phyloP scores from a whole-genome alignment of 345 rosid genomes.

The Erodium maritimum region DNA sequence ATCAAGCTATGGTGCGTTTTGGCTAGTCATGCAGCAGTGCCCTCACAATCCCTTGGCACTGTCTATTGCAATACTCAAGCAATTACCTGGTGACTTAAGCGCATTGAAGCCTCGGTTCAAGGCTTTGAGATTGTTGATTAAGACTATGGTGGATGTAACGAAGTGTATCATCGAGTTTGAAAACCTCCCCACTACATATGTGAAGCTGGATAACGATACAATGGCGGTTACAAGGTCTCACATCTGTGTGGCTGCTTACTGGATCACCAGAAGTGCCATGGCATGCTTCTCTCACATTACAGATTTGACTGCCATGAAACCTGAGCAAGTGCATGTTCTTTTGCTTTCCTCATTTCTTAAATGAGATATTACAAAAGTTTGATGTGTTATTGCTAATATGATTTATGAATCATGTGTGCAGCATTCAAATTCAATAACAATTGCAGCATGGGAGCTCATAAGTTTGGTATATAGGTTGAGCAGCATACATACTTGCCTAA shows the following conservation, averaged over 20 bases:
- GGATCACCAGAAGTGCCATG: constrained; percentile 48
- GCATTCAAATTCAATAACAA: constrained; percentile 24
- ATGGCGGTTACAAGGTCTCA: constrained; percentile 30
- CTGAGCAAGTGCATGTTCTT: constrained; percentile 53
- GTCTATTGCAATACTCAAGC: constrained; percentile 45
- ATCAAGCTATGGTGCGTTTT: constrained; percentile 44
- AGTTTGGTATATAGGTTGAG: constrained; percentile 41
- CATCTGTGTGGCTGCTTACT: constrained; percentile 47
- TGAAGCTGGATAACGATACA: constrained; percentile 24
- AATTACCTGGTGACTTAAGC: constrained; percentile 29
- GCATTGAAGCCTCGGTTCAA: constrained; percentile 34
- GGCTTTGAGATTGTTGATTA: constrained; percentile 37
- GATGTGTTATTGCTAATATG: not conserved
- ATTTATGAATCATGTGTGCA: constrained; percentile 11
- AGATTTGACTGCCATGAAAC: constrained; percentile 28
- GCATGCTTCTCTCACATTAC: constrained; percentile 43
- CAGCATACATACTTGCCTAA: constrained; percentile 29
- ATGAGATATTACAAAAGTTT: too few relatives aligned
- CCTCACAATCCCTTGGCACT: constrained; percentile 39
- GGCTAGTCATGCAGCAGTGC: constrained; percentile 38
- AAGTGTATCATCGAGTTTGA: constrained; percentile 48
- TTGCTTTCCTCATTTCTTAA: constrained; percentile 17
- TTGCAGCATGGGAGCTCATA: constrained; percentile 56
- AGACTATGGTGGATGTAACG: constrained; percentile 42
- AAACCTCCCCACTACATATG: constrained; percentile 29